These are phyloP conservation scores for Schwanniomyces vanrijiae DNA, from an alignment of 805 yeast genomes.

Conservation along the genomic window DNA sequence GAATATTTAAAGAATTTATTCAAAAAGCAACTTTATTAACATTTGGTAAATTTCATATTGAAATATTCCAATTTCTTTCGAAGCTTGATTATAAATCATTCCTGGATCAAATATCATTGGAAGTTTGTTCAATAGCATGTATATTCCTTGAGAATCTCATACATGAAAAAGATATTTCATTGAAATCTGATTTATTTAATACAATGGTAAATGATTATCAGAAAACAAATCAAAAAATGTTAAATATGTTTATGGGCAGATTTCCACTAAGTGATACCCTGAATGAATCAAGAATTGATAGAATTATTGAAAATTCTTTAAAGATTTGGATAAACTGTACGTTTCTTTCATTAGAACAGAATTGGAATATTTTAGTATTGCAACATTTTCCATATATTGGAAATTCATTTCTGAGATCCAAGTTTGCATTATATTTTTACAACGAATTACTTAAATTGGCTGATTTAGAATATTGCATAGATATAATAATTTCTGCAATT, in stretches of 20 bases:
- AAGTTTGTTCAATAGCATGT: background rate
- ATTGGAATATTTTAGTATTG: constrained; percentile 37
- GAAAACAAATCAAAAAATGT: constrained; percentile 5
- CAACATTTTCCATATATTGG: constrained; percentile 43
- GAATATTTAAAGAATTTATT: constrained; percentile 1
- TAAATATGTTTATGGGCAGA: constrained; percentile 35
- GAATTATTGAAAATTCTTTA: constrained; percentile 26
- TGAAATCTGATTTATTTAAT: background rate
- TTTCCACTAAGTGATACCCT: constrained; percentile 25
- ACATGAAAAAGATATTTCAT: background rate
- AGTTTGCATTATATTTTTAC: constrained; percentile 29
- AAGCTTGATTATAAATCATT: constrained; percentile 6
- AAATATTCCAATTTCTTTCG: background rate
- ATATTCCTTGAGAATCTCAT: background rate
- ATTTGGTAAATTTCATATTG: background rate
- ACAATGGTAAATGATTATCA: background rate
- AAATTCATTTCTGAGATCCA: constrained; percentile 34
- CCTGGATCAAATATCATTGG: constrained; percentile 8
- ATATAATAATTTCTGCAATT: constrained; percentile 19
- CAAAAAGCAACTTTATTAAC: background rate
- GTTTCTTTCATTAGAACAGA: constrained; percentile 15
- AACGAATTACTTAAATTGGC: constrained; percentile 22
- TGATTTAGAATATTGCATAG: constrained; percentile 18
- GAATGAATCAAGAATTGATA: constrained; percentile 20
- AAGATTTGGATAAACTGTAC: constrained; percentile 28